A percentile compares a stretch with the other conserved stretches of the same genome.
Conservation (phyloP, 352 stramenopile genomes). For the Globisporangium acanthophoron region DNA sequence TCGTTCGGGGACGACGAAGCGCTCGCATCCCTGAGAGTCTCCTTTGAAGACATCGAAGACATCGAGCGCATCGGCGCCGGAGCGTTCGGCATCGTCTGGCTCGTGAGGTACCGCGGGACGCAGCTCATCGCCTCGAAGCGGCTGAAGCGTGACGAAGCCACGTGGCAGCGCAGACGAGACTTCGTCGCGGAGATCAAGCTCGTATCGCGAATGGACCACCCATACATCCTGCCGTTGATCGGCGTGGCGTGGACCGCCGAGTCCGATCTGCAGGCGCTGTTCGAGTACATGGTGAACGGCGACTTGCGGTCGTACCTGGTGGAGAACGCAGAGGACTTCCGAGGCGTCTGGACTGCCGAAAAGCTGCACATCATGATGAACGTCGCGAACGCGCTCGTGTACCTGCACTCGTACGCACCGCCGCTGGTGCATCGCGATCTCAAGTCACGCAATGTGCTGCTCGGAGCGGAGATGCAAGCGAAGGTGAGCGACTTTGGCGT, state of each 20-base stretch:
- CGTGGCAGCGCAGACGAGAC: slow-evolving; percentile 24
- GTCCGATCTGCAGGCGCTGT: slow-evolving; percentile 49
- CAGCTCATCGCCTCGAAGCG: slow-evolving; percentile 45
- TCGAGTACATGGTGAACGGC: slow-evolving; percentile 61
- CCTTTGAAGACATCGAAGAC: slow-evolving; percentile 40
- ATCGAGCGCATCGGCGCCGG: slow-evolving; percentile 40
- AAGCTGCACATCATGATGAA: slow-evolving; percentile 34
- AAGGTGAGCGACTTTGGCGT: slow-evolving; percentile 39
- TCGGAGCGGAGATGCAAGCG: slow-evolving; percentile 18
- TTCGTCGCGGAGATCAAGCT: slow-evolving; percentile 78
- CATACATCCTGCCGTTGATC: slow-evolving; percentile 58
- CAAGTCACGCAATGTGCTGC: slow-evolving; percentile 35
- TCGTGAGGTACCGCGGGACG: slow-evolving; percentile 34
- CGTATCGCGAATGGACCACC: slow-evolving; percentile 46
- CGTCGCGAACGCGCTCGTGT: slow-evolving; percentile 35
- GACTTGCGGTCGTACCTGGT: slow-evolving; percentile 49
- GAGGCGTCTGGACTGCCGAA: slow-evolving; percentile 19
- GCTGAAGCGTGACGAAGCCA: slow-evolving; percentile 36
- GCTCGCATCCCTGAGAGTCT: slow-evolving; percentile 29
- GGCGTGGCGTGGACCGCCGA: slow-evolving; percentile 58
- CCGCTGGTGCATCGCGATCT: slow-evolving; percentile 35
- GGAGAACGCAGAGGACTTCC: slow-evolving; percentile 1
- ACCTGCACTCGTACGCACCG: slow-evolving; percentile 36
- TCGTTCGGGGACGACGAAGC: slow-evolving; percentile 54
- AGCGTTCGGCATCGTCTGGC: slow-evolving; percentile 40